A percentile compares a stretch with the other conserved stretches of the same genome.
Evolutionary conservation across 306 rosid genomes (phyloP).

Genomic region (Lathyrus oleraceus): DNA sequence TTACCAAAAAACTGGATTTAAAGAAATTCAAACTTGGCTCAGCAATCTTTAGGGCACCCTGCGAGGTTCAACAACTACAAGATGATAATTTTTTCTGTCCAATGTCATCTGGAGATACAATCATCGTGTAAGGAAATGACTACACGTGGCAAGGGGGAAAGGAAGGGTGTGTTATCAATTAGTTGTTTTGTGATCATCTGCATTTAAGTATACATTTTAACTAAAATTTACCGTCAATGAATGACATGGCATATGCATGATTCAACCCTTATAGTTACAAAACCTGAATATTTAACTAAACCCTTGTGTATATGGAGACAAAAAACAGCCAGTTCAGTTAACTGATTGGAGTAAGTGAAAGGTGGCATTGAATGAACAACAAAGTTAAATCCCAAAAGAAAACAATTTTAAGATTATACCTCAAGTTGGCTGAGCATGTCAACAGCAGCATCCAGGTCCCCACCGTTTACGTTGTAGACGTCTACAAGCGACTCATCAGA

Average conservation of each 20-base stretch:
- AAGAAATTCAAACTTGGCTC: background rate
- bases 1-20: background rate
- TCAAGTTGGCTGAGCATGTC: conserved; percentile 87
- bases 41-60: conserved; percentile 11
- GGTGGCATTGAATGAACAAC: background rate
- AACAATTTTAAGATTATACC: conserved; percentile 47
- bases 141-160: background rate
- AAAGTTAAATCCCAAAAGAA: background rate
- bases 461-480: conserved; percentile 59
- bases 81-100: background rate
- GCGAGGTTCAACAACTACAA: background rate
- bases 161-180: background rate
- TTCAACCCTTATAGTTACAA: background rate
- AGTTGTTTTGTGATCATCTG: background rate
- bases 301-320: background rate
- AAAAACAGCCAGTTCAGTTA: background rate
- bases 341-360: conserved; percentile 12
- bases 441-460: conserved; percentile 66
- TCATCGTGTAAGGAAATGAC: background rate
- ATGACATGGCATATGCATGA: background rate
- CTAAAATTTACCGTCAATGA: background rate
- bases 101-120: conserved; percentile 16
- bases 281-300: conserved; percentile 1
- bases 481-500: conserved; percentile 67
- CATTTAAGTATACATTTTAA: background rate